These are phyloP conservation scores for Mycena belliarum DNA, from an alignment of 768 basidiomycete genomes.

Conservation along the genomic window DNA sequence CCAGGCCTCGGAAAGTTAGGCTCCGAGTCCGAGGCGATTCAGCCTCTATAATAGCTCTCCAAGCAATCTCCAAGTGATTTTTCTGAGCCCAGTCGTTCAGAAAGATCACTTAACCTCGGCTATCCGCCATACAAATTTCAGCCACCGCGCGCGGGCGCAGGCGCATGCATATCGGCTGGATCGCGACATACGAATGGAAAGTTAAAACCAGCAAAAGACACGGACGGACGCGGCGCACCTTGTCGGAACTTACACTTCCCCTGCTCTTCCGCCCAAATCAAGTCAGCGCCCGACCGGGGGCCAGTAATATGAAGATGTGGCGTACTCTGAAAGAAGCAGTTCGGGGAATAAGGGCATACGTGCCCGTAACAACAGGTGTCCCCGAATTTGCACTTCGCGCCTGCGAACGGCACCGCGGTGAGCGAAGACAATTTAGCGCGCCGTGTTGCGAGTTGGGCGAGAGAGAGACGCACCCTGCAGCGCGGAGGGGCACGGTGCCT, in stretches of 20 bases:
- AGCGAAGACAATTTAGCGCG: neutral
- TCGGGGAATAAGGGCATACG: constrained; percentile 7
- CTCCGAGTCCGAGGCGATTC: too few species aligned
- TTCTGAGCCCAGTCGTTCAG: too few species aligned
- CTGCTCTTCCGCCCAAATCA: constrained; percentile 1
- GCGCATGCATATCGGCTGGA: constrained; percentile 15
- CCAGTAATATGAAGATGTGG: neutral
- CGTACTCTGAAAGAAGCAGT: constrained; percentile 17
- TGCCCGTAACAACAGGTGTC: constrained; percentile 14
- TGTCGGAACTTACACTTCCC: constrained; percentile 17
- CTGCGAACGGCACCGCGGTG: neutral
- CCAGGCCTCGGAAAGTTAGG: too few species aligned
- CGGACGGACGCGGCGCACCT: too few species aligned
- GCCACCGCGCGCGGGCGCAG: too few species aligned
- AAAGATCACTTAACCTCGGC: too few species aligned
- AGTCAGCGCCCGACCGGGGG: neutral
- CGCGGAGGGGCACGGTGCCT: constrained; percentile 8
- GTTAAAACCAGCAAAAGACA: too few species aligned
- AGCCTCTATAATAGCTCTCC: too few species aligned
- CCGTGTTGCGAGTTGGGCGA: neutral
- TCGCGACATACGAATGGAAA: too few species aligned
- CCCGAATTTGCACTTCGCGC: constrained; percentile 6
- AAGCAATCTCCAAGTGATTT: too few species aligned
- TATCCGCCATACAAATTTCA: too few species aligned
- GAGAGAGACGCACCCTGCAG: neutral